Conservation (phyloP, 495 filamentous ascomycete genomes). For the Penicillium lividum region DNA sequence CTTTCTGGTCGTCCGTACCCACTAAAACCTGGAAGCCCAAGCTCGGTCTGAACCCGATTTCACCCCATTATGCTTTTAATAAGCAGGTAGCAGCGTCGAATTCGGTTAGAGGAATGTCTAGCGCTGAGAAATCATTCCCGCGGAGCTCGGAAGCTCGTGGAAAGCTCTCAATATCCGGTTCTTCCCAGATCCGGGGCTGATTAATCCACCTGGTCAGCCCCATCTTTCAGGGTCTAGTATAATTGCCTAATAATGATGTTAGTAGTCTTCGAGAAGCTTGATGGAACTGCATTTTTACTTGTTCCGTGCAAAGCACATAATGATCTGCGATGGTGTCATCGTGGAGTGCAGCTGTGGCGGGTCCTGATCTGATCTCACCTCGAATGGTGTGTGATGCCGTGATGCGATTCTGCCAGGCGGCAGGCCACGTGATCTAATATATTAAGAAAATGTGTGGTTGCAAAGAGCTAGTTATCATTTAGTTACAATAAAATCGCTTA, state of each 20-base stretch:
- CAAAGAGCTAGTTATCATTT: no score
- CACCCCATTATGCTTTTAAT: neutral
- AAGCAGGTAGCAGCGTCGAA: neutral
- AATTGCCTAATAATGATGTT: slow-evolving; percentile 1
- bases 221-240: neutral
- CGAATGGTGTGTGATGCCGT: neutral
- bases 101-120: neutral
- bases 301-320: neutral
- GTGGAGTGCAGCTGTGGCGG: slow-evolving; percentile 3
- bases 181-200: neutral
- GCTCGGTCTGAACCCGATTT: neutral
- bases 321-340: slow-evolving; percentile 7
- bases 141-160: neutral
- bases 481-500: no score
- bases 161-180: neutral
- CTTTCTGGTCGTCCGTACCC: slow-evolving; percentile 12
- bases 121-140: slow-evolving; percentile 1
- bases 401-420: neutral
- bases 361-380: neutral
- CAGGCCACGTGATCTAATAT: neutral
- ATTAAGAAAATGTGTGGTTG: neutral
- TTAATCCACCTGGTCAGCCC: neutral
- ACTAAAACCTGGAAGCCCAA: neutral
- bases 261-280: neutral
- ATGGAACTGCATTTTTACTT: neutral